Conservation (phyloP, 2,329 filamentous ascomycete species). For the Hymenoscyphus repandus region DNA sequence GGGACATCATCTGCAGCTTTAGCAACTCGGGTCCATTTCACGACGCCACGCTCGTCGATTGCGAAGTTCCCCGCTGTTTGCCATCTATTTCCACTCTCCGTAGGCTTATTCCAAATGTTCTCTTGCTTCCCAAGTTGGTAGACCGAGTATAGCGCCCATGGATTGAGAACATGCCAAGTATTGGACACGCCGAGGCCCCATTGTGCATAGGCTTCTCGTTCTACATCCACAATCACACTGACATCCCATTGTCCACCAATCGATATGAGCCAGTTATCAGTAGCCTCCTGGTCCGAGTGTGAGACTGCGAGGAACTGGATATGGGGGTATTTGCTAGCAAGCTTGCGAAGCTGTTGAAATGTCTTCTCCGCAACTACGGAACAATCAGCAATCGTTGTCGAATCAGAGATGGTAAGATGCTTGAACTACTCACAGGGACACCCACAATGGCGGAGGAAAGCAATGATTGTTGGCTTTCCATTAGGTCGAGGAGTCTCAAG, state of each 20-base stretch:
- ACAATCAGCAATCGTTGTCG: not conserved
- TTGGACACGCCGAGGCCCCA: constrained; percentile 60
- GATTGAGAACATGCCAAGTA: constrained; percentile 59
- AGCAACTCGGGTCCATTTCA: constrained; percentile 47
- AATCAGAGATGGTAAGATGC: not conserved
- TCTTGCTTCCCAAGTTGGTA: constrained; percentile 55
- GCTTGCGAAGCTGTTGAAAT: constrained; percentile 48
- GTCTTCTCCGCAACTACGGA: constrained; percentile 53
- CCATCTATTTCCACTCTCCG: constrained; percentile 63
- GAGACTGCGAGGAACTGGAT: constrained; percentile 58
- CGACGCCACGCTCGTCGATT: constrained; percentile 45
- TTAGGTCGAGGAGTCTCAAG: constrained; percentile 46
- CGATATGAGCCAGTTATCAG: constrained; percentile 35
- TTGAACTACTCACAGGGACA: constrained; percentile 56
- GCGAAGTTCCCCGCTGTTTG: constrained; percentile 64
- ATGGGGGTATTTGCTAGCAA: constrained; percentile 44
- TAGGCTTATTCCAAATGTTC: constrained; percentile 60
- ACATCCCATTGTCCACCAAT: constrained; percentile 37
- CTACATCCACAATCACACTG: constrained; percentile 54
- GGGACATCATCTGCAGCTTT: constrained; percentile 47
- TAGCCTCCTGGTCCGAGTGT: constrained; percentile 53
- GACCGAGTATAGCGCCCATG: constrained; percentile 50
- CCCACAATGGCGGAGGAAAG: constrained; percentile 68
- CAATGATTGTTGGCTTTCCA: constrained; percentile 53
- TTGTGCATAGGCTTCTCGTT: constrained; percentile 53